A percentile compares a stretch with the other conserved stretches of the same genome.
phyloP scores from a whole-genome alignment of 371 early-diverging fungal species.

The Funneliformis caledonium region DNA sequence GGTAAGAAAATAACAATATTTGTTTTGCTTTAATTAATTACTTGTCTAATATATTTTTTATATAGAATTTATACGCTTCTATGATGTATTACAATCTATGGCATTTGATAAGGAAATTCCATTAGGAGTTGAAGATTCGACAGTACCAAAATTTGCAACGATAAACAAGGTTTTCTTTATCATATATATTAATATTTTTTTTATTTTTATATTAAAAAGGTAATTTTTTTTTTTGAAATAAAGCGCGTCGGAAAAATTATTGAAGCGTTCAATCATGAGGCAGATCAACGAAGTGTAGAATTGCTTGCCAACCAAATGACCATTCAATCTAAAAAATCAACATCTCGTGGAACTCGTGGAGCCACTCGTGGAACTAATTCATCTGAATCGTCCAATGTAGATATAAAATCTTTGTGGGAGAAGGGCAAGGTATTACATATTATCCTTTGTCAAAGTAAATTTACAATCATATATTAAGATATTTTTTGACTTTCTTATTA shows the following conservation, averaged over 20 bases:
- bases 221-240: neutral
- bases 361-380: neutral
- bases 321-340: neutral
- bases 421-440: slow-evolving; percentile 28
- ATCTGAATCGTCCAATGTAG: neutral
- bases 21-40: neutral
- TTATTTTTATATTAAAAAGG: neutral
- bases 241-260: slow-evolving; percentile 9
- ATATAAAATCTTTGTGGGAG: slow-evolving; percentile 12
- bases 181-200: neutral
- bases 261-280: slow-evolving; percentile 14
- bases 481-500: neutral
- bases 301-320: neutral
- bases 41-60: neutral
- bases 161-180: slow-evolving; percentile 21
- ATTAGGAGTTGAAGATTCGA: neutral
- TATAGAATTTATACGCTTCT: slow-evolving; percentile 15
- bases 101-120: slow-evolving; percentile 36
- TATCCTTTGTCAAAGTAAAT: neutral
- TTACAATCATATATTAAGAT: neutral
- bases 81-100: slow-evolving; percentile 18
- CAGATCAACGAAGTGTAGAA: neutral
- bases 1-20: slow-evolving; percentile 46
- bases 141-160: slow-evolving; percentile 6
- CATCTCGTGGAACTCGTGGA: neutral